phyloP scores from a whole-genome alignment of 192 early-diverging fungal species.

The Linnemannia exigua region DNA sequence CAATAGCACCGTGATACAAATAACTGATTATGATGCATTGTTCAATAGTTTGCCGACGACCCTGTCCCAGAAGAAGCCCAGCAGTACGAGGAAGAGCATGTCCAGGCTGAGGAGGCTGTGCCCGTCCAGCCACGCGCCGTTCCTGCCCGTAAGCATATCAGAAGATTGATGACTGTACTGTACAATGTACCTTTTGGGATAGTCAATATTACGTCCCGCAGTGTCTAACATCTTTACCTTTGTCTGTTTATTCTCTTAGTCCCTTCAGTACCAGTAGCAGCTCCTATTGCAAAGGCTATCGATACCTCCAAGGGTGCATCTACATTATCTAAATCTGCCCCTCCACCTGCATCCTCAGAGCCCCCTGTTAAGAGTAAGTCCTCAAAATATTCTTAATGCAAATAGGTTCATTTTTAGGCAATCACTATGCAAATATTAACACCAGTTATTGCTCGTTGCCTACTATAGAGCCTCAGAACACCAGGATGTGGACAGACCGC shows the following conservation, averaged over 20 bases:
- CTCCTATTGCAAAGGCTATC: constrained; percentile 21
- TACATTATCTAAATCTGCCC: constrained; percentile 6
- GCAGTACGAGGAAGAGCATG: constrained; percentile 13
- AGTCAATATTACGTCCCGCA: not conserved
- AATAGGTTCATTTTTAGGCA: not conserved
- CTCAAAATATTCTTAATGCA: not conserved
- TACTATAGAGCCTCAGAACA: constrained; percentile 71
- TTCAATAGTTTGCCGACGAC: constrained; percentile 38
- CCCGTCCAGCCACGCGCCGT: constrained; percentile 31
- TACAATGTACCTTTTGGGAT: not conserved
- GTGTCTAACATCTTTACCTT: not conserved
- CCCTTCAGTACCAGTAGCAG: constrained; percentile 19
- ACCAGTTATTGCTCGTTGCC: not conserved
- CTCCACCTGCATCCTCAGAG: not conserved
- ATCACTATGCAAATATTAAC: not conserved
- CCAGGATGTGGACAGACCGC: constrained; percentile 94
- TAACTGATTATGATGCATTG: constrained; percentile 6
- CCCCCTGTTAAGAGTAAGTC: constrained; percentile 32
- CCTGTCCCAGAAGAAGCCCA: constrained; percentile 23
- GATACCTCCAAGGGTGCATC: constrained; percentile 5
- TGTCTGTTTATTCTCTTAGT: not conserved
- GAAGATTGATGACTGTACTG: not conserved
- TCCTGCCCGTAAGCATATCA: constrained; percentile 37
- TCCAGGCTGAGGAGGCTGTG: constrained; percentile 19
- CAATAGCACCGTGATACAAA: not conserved